Evolutionary conservation across 805 yeast species (phyloP), one percentile per base, ranked within the genome.

Genomic region (Kazachstania martiniae): DNA sequence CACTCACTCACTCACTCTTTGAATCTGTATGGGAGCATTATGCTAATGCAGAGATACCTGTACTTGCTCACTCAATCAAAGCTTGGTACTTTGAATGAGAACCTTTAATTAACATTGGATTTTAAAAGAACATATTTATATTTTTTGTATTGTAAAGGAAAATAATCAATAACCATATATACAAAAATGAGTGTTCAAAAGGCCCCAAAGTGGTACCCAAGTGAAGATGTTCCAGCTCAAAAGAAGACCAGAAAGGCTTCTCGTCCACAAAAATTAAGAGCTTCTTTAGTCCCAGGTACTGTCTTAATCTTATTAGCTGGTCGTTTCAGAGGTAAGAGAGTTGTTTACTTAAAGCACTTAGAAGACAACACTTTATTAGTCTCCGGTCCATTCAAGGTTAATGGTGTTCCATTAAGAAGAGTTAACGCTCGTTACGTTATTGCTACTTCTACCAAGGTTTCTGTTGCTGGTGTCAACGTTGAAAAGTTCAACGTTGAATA

Each of bases 311-410:
- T 89, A 66, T 77, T 89, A 64, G 96, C 97, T 59, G 98, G 98
- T 65, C 85, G 95, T 71, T 89, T 86, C 94, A 84, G 98, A 72
- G 98, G 98, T 68, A 91, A 89, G 84, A 87, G 97, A 74, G 98
- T 91, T 58, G 97, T 89, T 49, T 82, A 81, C 81, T 79, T 89
- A 66, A 89, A 89, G 80, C 70, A 80, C 68, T 77, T 91, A 63
- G 95, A 86, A 72, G 97, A 91, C 78, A 84, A 85, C 85, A 89
- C 96, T 48, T 73, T 89, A 59, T 81, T 89, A 62, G 95, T 89
- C 46, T 71, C 95, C 43, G 98, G 98, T 65, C 98, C 98, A 59
- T 91, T 89, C 94, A 89, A 91, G 78, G 84, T 89, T 60, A 89
- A 89, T 73, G 98, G 98, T 74, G 98, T 89, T 53, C 97, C 98